Percentiles rank a stretch among this genome's conserved stretches.
Conservation (phyloP, 164 flowering plant genomes). For the Magnolia kwangsiensis region DNA sequence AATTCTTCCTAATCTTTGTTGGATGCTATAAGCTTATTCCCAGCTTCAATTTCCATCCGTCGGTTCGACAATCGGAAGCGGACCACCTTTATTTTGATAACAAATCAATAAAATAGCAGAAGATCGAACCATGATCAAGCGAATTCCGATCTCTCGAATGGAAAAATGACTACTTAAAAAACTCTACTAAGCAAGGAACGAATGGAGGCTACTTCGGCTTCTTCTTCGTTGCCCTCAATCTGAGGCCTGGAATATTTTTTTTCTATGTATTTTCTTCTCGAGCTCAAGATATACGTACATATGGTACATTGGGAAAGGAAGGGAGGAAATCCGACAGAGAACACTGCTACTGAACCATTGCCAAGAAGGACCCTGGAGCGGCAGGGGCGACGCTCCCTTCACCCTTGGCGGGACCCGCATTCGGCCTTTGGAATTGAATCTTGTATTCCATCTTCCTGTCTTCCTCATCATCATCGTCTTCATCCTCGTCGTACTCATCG, state of each 20-base stretch:
- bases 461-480: constrained; percentile 33
- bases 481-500: constrained; percentile 33
- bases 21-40: neutral
- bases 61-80: constrained; percentile 6
- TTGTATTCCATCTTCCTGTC: constrained; percentile 37
- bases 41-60: neutral
- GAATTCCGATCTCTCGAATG: neutral
- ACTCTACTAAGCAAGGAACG: neutral
- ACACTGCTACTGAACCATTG: constrained; percentile 41
- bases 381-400: constrained; percentile 29
- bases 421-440: constrained; percentile 47
- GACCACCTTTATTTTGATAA: constrained; percentile 32
- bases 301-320: constrained; percentile 23
- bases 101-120: constrained; percentile 30
- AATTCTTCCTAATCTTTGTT: neutral
- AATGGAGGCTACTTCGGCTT: neutral
- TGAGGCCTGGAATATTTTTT: neutral
- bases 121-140: neutral
- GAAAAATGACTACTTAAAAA: constrained; percentile 2
- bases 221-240: neutral
- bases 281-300: neutral
- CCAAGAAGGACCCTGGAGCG: constrained; percentile 32
- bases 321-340: neutral
- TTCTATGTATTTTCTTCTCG: neutral
- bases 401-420: constrained; percentile 27